Evolutionary conservation across 352 stramenopile genomes (phyloP), one percentile per base, ranked within the genome.

Genomic region (Globisporangium canariense): DNA sequence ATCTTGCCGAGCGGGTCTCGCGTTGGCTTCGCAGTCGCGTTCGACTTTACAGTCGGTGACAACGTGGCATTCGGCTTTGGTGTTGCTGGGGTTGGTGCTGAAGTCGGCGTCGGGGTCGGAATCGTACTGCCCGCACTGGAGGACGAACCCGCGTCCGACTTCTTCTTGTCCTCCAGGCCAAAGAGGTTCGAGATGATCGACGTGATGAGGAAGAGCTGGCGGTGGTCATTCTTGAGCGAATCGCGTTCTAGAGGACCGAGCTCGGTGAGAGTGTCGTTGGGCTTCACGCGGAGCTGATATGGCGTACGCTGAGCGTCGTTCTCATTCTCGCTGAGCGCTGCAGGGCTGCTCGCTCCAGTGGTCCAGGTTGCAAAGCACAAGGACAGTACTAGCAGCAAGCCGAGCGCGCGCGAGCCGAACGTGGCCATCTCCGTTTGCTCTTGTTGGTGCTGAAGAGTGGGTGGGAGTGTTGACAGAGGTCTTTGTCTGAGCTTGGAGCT

Each of bases 191-290:
- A 56, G 50, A 56, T 56, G 11, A 40, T 10, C 11, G 25, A 40
- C 50, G 50, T 56, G 28, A 56, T 56, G 22, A 56, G 28, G 14
- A 56, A 56, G 28, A 56, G 50, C 16, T 36, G 50, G 18, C 50
- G 50, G 14, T 56, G 50, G 9, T 38, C 9, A 5, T 2, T 40
- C 4, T 13, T 38, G 11, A 16, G 8, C 13, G 18, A 28, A 16
- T 6, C 8, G 50, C 16, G 50, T 13, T 20, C 25, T 22, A 22
- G 50, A 7, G 40, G 14, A 3, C 14, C 28, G 50, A 56, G 50
- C 1, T 34, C 6, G 28, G 10, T 36, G 2, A 9, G 2, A 20
- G 14, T 40, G 13, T 56, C 50, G 50, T 38, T 56, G 28, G 50
- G 25, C 28, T 16, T 56, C 13, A 41, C 50, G 6, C 50, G 50